Conservation (phyloP, 371 early-diverging fungal species). For the Mortierella sp. region DNA sequence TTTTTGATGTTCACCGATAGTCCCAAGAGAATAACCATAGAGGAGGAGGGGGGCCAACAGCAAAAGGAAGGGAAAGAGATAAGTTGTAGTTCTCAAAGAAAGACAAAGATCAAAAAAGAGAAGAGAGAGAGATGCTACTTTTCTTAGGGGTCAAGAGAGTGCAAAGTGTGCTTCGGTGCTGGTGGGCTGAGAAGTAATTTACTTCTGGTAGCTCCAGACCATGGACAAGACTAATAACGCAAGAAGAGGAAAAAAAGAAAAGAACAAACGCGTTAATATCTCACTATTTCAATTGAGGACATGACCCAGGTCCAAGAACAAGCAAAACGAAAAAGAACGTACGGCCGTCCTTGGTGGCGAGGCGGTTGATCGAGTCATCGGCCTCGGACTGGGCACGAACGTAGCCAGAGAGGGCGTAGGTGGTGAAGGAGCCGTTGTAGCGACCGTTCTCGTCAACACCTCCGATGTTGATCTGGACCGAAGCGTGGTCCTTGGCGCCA, state of each 20-base stretch:
- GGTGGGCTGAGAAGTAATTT: slow-evolving; percentile 32
- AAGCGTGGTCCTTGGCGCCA: slow-evolving; percentile 97
- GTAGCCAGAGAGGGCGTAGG: slow-evolving; percentile 96
- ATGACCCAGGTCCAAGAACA: not conserved
- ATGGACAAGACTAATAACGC: slow-evolving; percentile 48
- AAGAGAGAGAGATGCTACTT: not conserved
- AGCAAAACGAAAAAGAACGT: slow-evolving; percentile 16
- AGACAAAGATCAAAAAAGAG: slow-evolving; percentile 12
- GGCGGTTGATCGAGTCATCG: slow-evolving; percentile 97
- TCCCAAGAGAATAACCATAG: slow-evolving; percentile 21
- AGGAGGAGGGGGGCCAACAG: not conserved
- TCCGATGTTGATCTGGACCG: slow-evolving; percentile 98
- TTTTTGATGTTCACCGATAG: slow-evolving; percentile 8
- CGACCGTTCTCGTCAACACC: slow-evolving; percentile 94
- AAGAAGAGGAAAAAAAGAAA: not conserved
- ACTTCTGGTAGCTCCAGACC: slow-evolving; percentile 72
- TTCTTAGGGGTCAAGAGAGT: not conserved
- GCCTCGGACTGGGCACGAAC: slow-evolving; percentile 93
- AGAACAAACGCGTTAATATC: not conserved
- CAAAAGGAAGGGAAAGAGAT: slow-evolving; percentile 12
- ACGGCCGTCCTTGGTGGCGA: slow-evolving; percentile 91
- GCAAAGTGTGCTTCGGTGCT: not conserved
- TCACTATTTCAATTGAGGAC: slow-evolving; percentile 22
- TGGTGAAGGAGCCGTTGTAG: slow-evolving; percentile 82
- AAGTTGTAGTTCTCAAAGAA: not conserved